A percentile compares a stretch with the other conserved stretches of the same genome.
Evolutionary conservation across 1,284 basidiomycete genomes (phyloP).

Genomic region (Heterobasidion annosum): DNA sequence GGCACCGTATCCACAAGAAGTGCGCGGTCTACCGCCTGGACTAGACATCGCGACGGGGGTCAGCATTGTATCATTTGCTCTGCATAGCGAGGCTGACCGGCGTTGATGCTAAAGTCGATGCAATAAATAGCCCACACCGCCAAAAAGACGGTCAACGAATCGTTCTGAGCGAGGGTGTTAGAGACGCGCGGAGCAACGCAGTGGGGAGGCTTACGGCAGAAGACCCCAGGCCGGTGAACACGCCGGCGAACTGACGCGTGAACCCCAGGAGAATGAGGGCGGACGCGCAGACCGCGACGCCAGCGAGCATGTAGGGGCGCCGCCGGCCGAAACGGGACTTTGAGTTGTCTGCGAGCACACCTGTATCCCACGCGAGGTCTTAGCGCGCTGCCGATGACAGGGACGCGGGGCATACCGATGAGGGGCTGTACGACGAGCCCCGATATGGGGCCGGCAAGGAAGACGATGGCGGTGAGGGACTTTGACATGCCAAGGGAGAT

Average conservation of each 20-base stretch:
- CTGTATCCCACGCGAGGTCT: constrained; percentile 17
- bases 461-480: constrained; percentile 83
- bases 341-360: constrained; percentile 82
- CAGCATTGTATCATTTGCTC: background rate
- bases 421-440: constrained; percentile 91
- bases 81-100: constrained; percentile 33
- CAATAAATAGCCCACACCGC: constrained; percentile 83
- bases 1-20: constrained; percentile 69
- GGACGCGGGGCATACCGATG: constrained; percentile 38
- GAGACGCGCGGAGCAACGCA: background rate
- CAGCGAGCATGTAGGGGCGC: constrained; percentile 78
- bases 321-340: constrained; percentile 79
- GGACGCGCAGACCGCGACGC: constrained; percentile 55
- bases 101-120: constrained; percentile 93
- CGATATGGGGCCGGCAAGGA: constrained; percentile 88
- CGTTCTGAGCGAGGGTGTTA: constrained; percentile 34
- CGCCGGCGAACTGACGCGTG: constrained; percentile 62
- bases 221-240: constrained; percentile 40
- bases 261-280: constrained; percentile 85
- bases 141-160: constrained; percentile 60
- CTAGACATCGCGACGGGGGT: constrained; percentile 22
- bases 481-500: constrained; percentile 86
- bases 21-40: constrained; percentile 79
- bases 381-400: background rate
- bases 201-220: constrained; percentile 21